A percentile compares a stretch with the other conserved stretches of the same genome.
Conservation (phyloP, 73 alveolate genomes). For the Paramecium biaurelia region DNA sequence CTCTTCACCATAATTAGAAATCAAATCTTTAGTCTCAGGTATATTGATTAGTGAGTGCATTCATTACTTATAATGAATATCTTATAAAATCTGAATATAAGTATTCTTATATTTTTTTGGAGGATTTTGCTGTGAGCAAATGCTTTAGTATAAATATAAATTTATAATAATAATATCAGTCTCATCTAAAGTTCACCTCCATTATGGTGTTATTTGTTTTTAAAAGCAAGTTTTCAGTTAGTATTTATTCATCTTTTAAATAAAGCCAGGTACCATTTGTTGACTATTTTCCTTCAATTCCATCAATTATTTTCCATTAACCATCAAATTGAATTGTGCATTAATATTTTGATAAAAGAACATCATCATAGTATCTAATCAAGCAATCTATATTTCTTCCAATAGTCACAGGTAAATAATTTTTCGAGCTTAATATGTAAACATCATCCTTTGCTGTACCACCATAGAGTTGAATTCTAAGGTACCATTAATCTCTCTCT, state of each 20-base stretch:
- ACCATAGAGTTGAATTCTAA: background rate
- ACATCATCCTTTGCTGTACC: slow-evolving; percentile 1
- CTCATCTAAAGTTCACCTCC: background rate
- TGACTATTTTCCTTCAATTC: background rate
- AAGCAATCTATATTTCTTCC: slow-evolving; percentile 18
- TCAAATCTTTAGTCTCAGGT: background rate
- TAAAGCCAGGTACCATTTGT: background rate
- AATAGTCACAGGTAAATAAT: background rate
- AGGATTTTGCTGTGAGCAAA: background rate
- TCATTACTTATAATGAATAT: background rate
- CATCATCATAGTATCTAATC: background rate
- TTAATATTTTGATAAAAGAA: background rate
- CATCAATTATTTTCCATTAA: background rate
- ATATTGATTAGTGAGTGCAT: background rate
- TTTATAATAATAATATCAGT: background rate
- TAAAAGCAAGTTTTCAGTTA: background rate
- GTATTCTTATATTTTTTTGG: background rate
- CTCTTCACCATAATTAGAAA: background rate
- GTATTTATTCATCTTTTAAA: background rate
- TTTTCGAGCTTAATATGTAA: background rate
- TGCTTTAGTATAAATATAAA: background rate
- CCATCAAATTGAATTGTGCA: background rate
- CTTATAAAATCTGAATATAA: background rate
- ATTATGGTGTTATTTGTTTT: background rate
- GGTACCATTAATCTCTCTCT: background rate